Evolutionary conservation across 148 eudicot genomes (phyloP), one percentile per base, ranked within the genome.

Genomic region (Oxyria digyna): DNA sequence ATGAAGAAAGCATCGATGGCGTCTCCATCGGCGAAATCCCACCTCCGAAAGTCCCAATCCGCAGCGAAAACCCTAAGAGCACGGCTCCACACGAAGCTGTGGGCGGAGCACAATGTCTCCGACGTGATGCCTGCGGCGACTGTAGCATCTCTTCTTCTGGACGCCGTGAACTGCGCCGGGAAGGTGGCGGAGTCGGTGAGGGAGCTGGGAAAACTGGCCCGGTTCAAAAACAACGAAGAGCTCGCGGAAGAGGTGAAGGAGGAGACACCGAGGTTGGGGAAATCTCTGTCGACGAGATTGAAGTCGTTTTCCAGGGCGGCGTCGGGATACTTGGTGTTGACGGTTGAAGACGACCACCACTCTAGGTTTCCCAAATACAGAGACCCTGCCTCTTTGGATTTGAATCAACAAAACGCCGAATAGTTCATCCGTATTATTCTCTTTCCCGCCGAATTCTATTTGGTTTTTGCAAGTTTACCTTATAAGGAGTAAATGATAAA

Each of bases 1-100:
- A 78, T 90, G 24, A 75, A 71, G 52, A 59, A 59, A 2, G 84
- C 85, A 85, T 79, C 62, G 0, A 33, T 71, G 24, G 72, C 87
- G 18, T 67, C 78, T 0, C 69, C 79, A 1, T 21, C 78, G 26
- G 66, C 75, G 7, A 70, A 71, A 42, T 8, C 66, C 24, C 87
- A 85, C 57, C 35, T 59, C 38, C 65, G 65, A 14, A 59, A 59
- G 37, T 29, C 65, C 9, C 65, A 59, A 31, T 31, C 10, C 37
- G 65, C 65, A 0, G 65, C 65, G 9, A 59, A 59, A 31, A 15
- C 65, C 20, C 65, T 59, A 6, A 31, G 14, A 29, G 13, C 65
- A 9, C 35, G 65, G 8, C 65, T 59, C 65, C 65, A 59, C 10
- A 15, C 37, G 35, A 14, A 10, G 14, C 18, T 59, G 2, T 59